phyloP scores from a whole-genome alignment of 1,284 basidiomycete species.

The Ceratobasidium sp. region DNA sequence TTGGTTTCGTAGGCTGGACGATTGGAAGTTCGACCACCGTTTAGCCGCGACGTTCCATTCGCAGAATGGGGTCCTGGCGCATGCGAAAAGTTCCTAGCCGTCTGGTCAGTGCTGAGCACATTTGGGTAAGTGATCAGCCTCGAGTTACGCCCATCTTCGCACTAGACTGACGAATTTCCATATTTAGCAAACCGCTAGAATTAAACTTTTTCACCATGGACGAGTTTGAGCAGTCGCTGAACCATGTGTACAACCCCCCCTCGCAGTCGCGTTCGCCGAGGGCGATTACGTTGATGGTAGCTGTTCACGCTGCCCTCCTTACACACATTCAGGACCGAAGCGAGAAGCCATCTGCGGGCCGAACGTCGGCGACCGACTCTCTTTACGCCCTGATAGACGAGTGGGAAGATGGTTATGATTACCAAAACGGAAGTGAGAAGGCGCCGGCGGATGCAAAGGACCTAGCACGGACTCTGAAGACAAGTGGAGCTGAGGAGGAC shows the following conservation, averaged over 20 bases:
- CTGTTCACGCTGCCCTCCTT: slow-evolving; percentile 83
- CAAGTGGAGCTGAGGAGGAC: slow-evolving; percentile 59
- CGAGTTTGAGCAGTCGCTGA: slow-evolving; percentile 89
- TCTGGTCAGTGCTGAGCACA: slow-evolving; percentile 92
- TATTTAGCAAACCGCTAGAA: slow-evolving; percentile 79
- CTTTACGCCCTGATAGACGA: background rate
- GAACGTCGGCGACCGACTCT: background rate
- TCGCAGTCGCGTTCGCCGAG: slow-evolving; percentile 64
- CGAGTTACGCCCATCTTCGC: slow-evolving; percentile 4
- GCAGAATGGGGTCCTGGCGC: slow-evolving; percentile 60
- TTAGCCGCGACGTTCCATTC: slow-evolving; percentile 74
- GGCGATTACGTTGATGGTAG: slow-evolving; percentile 80
- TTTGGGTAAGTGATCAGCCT: slow-evolving; percentile 73
- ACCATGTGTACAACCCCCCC: slow-evolving; percentile 61
- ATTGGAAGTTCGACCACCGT: slow-evolving; percentile 74
- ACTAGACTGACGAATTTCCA: slow-evolving; percentile 20
- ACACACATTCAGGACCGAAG: slow-evolving; percentile 49
- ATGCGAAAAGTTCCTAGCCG: slow-evolving; percentile 87
- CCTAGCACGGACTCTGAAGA: background rate
- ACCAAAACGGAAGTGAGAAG: background rate
- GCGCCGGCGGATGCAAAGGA: slow-evolving; percentile 33
- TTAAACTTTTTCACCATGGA: slow-evolving; percentile 94
- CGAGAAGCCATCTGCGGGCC: slow-evolving; percentile 49
- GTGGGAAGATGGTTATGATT: too few relatives aligned
- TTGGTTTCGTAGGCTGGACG: slow-evolving; percentile 61